Percentiles rank a stretch among this genome's conserved stretches.
Conservation (phyloP, 2,329 filamentous ascomycete species). For the Ophiostoma sp. region DNA sequence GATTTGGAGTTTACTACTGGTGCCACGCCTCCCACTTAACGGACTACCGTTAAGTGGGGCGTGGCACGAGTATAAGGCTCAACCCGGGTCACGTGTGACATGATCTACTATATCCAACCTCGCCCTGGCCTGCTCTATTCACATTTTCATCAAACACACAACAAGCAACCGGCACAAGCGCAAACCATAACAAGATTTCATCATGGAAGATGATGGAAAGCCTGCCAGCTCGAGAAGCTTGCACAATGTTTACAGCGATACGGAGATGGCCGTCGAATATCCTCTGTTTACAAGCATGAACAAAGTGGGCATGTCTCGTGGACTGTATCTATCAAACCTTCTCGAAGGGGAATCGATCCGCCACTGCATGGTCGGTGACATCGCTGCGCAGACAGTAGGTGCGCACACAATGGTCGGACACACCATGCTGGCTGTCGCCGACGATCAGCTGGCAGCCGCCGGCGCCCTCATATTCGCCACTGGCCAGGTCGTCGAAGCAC, state of each 20-base stretch:
- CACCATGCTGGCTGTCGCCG: not conserved
- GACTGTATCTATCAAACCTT: not conserved
- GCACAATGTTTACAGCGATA: not conserved
- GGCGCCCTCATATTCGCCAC: not conserved
- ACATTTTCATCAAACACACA: not conserved
- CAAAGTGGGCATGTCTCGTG: not conserved
- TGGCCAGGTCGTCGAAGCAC: not conserved
- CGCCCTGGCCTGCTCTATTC: not conserved
- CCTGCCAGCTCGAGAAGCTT: not conserved
- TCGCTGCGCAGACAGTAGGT: not conserved
- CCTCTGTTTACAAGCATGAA: not conserved
- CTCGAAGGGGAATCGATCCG: not conserved
- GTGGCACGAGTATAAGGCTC: no score
- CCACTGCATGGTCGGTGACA: not conserved
- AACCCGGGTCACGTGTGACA: no score
- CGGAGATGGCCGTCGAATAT: not conserved
- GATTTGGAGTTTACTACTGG: no score
- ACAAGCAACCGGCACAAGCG: not conserved
- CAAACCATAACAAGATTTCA: not conserved
- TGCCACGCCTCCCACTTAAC: no score
- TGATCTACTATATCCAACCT: not conserved
- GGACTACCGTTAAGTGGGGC: no score
- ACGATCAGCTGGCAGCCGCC: not conserved
- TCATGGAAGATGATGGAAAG: not conserved
- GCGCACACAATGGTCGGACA: not conserved